Evolutionary conservation across 805 yeast genomes (phyloP), one percentile per base, ranked within the genome.

Genomic region (Kazachstania kunashirensis): DNA sequence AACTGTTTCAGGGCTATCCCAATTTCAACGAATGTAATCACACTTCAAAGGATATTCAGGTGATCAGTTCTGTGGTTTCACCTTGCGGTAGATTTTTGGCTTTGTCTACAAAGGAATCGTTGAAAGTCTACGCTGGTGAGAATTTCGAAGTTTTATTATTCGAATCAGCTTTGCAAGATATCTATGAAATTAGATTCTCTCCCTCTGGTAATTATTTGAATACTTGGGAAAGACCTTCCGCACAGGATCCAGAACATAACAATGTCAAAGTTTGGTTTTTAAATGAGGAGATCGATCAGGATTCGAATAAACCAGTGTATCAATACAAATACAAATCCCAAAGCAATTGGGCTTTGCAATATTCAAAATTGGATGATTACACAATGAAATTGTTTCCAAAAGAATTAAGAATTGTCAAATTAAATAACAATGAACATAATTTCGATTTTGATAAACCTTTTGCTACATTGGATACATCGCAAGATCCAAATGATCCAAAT

Each of bases 221-320:
- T 45, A 75, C 94, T 26, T 92, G 96, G 96, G 85, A 85, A 48
- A 84, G 85, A 53, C 94, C 96, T 4, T 63, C 79, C 49, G 67
- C 74, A 49, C 77, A 73, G 48, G 85, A 75, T 42, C 67, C 76
- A 35, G 88, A 94, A 32, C 72, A 68, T 42, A 76, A 84, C 44
- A 92, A 92, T 61, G 84, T 89, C 45, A 75, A 76, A 53, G 71
- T 92, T 40, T 85, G 81, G 74, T 70, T 75, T 46, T 62, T 81
- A 34, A 59, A 59, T 30, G 64, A 63, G 37, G 62, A 73, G 35
- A 63, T 75, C 35, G 29, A 42, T 9, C 37, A 33, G 12, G 34
- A 29, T 4, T 29, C 17, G 4, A 28, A 15, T 1, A 39, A 37
- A 18, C 57, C 61, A 17, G 52, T 43, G 6, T 57, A 43, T 41